Conservation (phyloP, 1,139 yeast species). For the Candida albicans region DNA sequence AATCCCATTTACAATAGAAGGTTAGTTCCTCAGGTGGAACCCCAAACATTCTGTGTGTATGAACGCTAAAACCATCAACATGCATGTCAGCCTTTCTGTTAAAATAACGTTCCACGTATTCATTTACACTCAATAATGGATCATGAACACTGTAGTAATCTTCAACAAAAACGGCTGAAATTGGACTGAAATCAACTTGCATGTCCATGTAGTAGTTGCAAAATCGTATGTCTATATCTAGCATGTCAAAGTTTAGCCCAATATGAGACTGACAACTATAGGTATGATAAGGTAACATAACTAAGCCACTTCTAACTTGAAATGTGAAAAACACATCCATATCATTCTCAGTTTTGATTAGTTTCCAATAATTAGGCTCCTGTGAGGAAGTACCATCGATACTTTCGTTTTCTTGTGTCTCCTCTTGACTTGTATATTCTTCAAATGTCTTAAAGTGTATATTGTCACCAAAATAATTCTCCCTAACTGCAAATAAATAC, state of each 20-base stretch:
- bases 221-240: constrained; percentile 78
- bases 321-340: constrained; percentile 74
- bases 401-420: constrained; percentile 7
- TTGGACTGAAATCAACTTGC: constrained; percentile 57
- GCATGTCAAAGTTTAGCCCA: constrained; percentile 60
- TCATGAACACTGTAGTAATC: constrained; percentile 20
- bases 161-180: constrained; percentile 35
- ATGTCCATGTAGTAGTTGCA: constrained; percentile 92
- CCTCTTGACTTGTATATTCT: constrained; percentile 53
- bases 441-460: constrained; percentile 83
- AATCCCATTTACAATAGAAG: constrained; percentile 87
- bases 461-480: constrained; percentile 86
- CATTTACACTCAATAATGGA: constrained; percentile 26
- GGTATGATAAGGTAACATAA: constrained; percentile 70
- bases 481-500: constrained; percentile 75
- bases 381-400: constrained; percentile 4
- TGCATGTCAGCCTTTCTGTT: constrained; percentile 31
- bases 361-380: constrained; percentile 37
- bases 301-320: constrained; percentile 65
- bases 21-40: constrained; percentile 87
- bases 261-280: constrained; percentile 67
- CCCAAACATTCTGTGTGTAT: constrained; percentile 92
- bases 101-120: constrained; percentile 25
- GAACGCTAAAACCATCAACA: constrained; percentile 66
- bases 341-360: constrained; percentile 63